Base-by-base conservation (phyloP, 148 eudicot species). In the Amaranthus palmeri region DNA sequence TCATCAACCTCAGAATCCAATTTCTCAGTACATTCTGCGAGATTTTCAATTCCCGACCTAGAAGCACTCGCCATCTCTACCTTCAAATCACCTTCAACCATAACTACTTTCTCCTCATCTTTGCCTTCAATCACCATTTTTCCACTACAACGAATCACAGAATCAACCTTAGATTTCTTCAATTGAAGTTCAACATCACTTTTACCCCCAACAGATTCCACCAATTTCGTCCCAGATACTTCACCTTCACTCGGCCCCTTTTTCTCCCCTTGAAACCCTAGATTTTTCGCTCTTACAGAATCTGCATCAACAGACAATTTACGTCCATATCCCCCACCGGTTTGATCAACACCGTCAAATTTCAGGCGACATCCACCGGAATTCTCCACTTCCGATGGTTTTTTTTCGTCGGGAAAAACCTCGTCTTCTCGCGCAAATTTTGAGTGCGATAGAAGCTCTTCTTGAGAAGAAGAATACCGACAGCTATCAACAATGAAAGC, bases 191-290 rank as follows among this genome's bases (percentile, higher is more conserved):
- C 55, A 4, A 14, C 45, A 15, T 72, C 67, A 68, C 78, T 67
- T 58, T 48, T 49, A 46, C 61, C 63, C 43, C 62, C 46, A 25
- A 61, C 5, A 43, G 47, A 46, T 25, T 61, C 59, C 70, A 52
- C 58, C 50, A 14, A 62, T 44, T 72, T 73, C 13, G 45, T 14
- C 45, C 68, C 64, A 40, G 51, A 61, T 17, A 11, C 36, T 43
- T 50, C 65, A 25, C 81, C 36, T 25, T 25, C 36, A 25, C 36
- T 25, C 36, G 36, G 36, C 36, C 36, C 47, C 49, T 25, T 67
- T 50, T 49, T 58, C 61, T 55, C 75, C 11, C n/a, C 67, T 50
- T 69, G 48, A 62, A 79, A 84, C 83, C 76, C 87, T 74, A 79
- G 66, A 69, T 68, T 64, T 45, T 48, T 64, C 53, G 65, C 65